Conservation (phyloP, 2,329 filamentous ascomycete species). For the Alternaria brassicicola region DNA sequence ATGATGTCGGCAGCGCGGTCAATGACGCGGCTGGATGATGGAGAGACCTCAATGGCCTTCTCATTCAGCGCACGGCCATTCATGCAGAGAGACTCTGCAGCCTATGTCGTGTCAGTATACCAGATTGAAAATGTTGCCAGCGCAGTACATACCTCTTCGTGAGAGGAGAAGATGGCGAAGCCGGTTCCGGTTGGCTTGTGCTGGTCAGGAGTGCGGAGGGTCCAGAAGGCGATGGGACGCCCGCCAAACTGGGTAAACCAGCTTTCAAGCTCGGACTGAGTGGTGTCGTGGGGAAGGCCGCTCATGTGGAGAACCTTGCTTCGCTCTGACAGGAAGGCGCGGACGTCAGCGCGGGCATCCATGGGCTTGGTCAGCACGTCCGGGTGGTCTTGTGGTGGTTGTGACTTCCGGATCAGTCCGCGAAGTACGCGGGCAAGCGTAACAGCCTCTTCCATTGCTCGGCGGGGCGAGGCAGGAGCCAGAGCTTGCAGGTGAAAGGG, state of each 20-base stretch:
- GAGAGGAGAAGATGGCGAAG: slow-evolving; percentile 97
- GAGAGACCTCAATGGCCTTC: slow-evolving; percentile 98
- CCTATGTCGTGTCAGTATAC: slow-evolving; percentile 59
- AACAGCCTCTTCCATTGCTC: slow-evolving; percentile 96
- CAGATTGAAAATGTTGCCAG: background rate
- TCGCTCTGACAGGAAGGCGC: slow-evolving; percentile 92
- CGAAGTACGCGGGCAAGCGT: slow-evolving; percentile 91
- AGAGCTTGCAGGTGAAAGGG: slow-evolving; percentile 97
- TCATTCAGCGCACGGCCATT: slow-evolving; percentile 97
- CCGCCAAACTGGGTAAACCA: slow-evolving; percentile 99
- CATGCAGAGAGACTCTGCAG: slow-evolving; percentile 98
- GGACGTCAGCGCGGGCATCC: slow-evolving; percentile 94
- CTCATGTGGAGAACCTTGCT: slow-evolving; percentile 99
- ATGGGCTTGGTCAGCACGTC: slow-evolving; percentile 94
- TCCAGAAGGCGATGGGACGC: slow-evolving; percentile 98
- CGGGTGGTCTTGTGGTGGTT: slow-evolving; percentile 89
- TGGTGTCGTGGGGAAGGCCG: slow-evolving; percentile 95
- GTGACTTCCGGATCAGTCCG: slow-evolving; percentile 93
- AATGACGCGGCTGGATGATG: slow-evolving; percentile 93
- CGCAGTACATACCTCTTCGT: slow-evolving; percentile 80
- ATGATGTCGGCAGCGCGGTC: slow-evolving; percentile 95
- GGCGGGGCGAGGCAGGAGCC: slow-evolving; percentile 90
- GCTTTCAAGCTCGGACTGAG: slow-evolving; percentile 96
- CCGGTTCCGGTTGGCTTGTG: slow-evolving; percentile 99
- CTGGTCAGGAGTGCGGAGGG: slow-evolving; percentile 93